Conservation (phyloP, 441 rosid genomes). For the Kokia cookei region DNA sequence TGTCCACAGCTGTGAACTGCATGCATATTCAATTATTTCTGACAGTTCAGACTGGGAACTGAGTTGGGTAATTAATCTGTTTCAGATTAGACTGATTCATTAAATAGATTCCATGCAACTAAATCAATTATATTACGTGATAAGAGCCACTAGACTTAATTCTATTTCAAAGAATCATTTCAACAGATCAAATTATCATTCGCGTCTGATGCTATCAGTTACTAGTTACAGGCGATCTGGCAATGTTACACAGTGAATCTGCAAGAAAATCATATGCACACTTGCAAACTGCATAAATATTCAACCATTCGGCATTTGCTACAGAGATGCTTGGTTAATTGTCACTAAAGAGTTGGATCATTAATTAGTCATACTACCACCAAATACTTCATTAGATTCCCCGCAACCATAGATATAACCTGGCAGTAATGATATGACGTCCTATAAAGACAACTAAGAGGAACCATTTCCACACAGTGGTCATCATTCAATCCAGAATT, state of each 20-base stretch:
- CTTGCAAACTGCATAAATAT: background rate
- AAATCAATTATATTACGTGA: too few species aligned
- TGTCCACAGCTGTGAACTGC: background rate
- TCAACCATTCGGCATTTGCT: background rate
- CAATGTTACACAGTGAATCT: background rate
- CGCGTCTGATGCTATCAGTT: background rate
- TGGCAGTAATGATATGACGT: background rate
- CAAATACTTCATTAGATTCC: background rate
- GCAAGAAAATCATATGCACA: background rate
- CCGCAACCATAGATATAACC: background rate
- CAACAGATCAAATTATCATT: background rate
- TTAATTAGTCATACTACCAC: background rate
- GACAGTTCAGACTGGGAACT: background rate
- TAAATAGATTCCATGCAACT: background rate
- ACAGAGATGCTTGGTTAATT: background rate
- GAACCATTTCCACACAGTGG: slow-evolving; percentile 2
- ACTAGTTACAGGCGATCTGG: background rate
- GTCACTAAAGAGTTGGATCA: background rate
- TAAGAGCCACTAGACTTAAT: background rate
- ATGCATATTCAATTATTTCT: background rate
- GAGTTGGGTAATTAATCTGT: background rate
- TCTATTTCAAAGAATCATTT: background rate
- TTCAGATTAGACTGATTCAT: background rate
- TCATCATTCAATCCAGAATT: background rate
- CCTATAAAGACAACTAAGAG: background rate